Conservation (phyloP, 441 rosid genomes). For the Rhodomyrtus psidioides region DNA sequence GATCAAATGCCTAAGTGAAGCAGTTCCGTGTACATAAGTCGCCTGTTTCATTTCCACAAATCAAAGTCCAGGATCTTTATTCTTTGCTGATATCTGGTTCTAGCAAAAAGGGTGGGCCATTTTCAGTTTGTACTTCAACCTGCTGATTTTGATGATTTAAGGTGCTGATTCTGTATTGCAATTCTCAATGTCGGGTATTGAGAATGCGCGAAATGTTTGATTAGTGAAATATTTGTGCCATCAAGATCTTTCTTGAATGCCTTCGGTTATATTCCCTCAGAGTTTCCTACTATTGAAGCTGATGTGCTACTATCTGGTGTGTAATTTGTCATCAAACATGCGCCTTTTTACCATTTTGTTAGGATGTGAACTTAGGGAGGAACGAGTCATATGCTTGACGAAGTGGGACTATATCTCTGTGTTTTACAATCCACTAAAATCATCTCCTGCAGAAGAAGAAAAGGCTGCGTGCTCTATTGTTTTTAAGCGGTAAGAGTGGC, state of each 20-base stretch:
- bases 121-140: not conserved
- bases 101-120: not conserved
- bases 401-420: constrained; percentile 39
- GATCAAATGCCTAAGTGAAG: too few relatives aligned
- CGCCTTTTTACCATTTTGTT: constrained; percentile 48
- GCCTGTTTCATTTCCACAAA: not conserved
- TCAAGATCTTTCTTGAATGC: constrained; percentile 75
- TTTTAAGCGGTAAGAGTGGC: not conserved
- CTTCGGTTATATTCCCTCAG: constrained; percentile 64
- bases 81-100: not conserved
- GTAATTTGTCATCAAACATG: constrained; percentile 53
- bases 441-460: not conserved
- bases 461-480: not conserved
- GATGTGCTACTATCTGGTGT: constrained; percentile 72
- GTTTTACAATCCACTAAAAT: constrained; percentile 53
- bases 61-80: not conserved
- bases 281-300: constrained; percentile 67
- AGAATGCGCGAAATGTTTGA: not conserved
- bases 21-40: too few relatives aligned
- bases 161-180: not conserved
- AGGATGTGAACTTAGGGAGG: constrained; percentile 8
- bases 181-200: not conserved
- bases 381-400: too few relatives aligned
- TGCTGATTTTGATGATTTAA: not conserved
- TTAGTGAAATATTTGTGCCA: constrained; percentile 17